Conservation (phyloP, 73 alveolate genomes). For the Paramecium tetraurelia region DNA sequence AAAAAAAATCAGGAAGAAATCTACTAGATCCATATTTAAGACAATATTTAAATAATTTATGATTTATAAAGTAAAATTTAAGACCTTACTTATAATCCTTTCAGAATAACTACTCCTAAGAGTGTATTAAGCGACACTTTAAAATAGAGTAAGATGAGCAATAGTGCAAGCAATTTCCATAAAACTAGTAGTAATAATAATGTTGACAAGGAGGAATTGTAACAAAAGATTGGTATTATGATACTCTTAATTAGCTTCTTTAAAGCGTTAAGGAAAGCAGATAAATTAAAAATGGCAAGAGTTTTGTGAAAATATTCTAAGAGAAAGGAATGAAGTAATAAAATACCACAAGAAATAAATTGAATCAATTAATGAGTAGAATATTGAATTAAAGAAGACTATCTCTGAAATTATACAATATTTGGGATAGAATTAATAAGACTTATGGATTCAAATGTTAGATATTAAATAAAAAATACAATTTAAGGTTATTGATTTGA, state of each 20-base stretch:
- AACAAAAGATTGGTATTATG: background rate
- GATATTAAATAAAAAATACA: background rate
- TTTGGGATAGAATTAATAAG: background rate
- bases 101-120: background rate
- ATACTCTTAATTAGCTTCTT: background rate
- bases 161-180: background rate
- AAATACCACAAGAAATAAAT: background rate
- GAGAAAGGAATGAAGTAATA: constrained; percentile 23
- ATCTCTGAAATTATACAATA: background rate
- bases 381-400: background rate
- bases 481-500: background rate
- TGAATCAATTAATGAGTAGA: background rate
- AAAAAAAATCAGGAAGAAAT: constrained; percentile 15
- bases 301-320: constrained; percentile 28
- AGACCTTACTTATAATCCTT: constrained; percentile 4
- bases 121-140: constrained; percentile 22
- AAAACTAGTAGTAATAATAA: background rate
- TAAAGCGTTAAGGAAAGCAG: background rate
- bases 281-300: constrained; percentile 29
- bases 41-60: constrained; percentile 23
- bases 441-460: background rate
- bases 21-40: background rate
- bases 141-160: constrained; percentile 19
- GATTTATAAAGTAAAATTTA: constrained; percentile 31
- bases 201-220: background rate